Conservation (phyloP, 139 green algal genomes). For the Klebsormidium nitens region DNA sequence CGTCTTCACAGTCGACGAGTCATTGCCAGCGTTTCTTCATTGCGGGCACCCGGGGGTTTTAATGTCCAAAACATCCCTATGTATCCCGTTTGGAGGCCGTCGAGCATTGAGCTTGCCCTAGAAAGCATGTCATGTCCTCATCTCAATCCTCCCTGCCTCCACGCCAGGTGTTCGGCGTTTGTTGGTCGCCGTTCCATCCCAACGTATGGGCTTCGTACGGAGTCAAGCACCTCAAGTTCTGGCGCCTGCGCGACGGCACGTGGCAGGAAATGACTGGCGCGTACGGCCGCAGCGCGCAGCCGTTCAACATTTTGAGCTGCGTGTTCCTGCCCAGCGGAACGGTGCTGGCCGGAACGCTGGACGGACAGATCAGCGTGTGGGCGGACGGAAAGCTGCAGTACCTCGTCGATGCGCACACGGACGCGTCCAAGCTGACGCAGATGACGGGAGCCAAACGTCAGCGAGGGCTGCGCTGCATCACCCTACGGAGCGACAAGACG, state of each 20-base stretch:
- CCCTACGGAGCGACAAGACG: too few relatives aligned
- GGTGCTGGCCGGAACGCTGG: not conserved
- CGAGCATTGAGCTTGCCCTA: too few relatives aligned
- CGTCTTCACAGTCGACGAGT: too few relatives aligned
- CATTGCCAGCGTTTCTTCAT: too few relatives aligned
- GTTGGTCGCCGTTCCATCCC: not conserved
- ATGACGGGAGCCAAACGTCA: too few relatives aligned
- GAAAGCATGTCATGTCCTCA: too few relatives aligned
- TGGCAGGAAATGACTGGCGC: not conserved
- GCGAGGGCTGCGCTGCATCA: too few relatives aligned
- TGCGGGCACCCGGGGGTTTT: too few relatives aligned
- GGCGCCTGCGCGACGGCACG: not conserved
- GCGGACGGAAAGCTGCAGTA: not conserved
- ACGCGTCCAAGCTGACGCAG: too few relatives aligned
- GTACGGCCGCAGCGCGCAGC: not conserved
- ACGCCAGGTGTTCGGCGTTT: conserved; percentile 23
- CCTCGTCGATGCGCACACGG: not conserved
- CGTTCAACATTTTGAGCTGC: not conserved
- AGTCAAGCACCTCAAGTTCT: conserved; percentile 60
- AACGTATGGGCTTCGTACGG: conserved; percentile 57
- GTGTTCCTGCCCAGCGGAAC: not conserved
- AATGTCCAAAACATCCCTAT: too few relatives aligned
- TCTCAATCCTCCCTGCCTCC: too few relatives aligned
- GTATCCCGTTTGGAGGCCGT: too few relatives aligned
- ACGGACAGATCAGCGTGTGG: not conserved